Conservation (phyloP, 257 asterid genomes). For the Asclepias syriaca region DNA sequence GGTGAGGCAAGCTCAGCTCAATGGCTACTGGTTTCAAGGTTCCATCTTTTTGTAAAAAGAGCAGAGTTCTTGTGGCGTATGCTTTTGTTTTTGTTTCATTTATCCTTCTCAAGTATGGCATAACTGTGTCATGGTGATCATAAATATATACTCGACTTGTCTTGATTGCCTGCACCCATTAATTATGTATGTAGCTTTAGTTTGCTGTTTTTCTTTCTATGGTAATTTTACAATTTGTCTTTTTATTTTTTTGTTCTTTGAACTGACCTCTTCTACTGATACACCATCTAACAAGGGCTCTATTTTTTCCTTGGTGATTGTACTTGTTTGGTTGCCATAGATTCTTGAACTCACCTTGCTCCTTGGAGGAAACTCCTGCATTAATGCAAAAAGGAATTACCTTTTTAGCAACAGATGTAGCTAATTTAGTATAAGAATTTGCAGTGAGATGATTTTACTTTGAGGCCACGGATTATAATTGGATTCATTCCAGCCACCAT, state of each 20-base stretch:
- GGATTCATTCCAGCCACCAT: conserved; percentile 78
- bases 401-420: too few species aligned
- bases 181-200: too few species aligned
- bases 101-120: conserved; percentile 60
- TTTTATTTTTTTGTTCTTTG: not conserved
- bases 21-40: conserved; percentile 66
- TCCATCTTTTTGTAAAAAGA: conserved; percentile 57
- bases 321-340: conserved; percentile 57
- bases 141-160: conserved; percentile 45
- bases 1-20: conserved; percentile 69
- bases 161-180: not conserved
- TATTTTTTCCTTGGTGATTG: conserved; percentile 43
- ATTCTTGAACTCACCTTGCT: conserved; percentile 36
- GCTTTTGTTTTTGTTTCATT: conserved; percentile 14
- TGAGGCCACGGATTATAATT: conserved; percentile 51
- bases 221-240: too few species aligned
- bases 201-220: not conserved
- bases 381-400: too few species aligned
- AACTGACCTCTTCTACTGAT: conserved; percentile 39
- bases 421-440: too few species aligned
- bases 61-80: conserved; percentile 67
- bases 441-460: conserved; percentile 27
- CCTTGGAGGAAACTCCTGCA: conserved; percentile 45
- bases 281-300: conserved; percentile 39
- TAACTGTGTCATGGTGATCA: conserved; percentile 59